Evolutionary conservation across 2,329 filamentous ascomycete species (phyloP).

Genomic region (Venturia pyrina): DNA sequence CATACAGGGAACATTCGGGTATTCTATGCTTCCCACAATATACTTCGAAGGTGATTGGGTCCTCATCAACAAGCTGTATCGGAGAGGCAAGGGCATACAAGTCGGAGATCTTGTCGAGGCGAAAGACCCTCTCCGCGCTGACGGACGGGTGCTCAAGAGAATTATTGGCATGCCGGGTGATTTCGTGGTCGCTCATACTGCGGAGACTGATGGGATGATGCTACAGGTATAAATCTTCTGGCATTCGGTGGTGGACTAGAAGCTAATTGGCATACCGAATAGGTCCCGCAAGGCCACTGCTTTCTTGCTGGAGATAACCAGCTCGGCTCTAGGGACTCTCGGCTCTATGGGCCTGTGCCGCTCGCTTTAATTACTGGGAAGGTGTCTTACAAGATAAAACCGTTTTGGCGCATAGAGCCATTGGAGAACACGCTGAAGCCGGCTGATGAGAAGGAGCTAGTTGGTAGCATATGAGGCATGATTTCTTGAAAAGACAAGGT

Average conservation of each 20-base stretch:
- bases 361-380: slow-evolving; percentile 78
- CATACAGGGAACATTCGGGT: not conserved
- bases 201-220: not conserved
- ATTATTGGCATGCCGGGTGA: slow-evolving; percentile 52
- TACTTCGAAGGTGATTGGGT: slow-evolving; percentile 52
- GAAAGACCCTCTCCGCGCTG: slow-evolving; percentile 27
- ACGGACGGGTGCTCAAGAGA: slow-evolving; percentile 46
- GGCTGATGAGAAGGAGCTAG: not conserved
- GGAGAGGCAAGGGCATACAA: slow-evolving; percentile 53
- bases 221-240: slow-evolving; percentile 36
- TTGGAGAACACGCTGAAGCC: not conserved
- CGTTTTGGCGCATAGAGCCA: not conserved
- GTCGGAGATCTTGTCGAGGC: slow-evolving; percentile 74
- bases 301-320: slow-evolving; percentile 88
- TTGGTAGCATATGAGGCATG: not conserved
- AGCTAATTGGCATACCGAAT: not conserved
- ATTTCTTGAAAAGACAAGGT: too few species aligned
- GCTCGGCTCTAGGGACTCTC: slow-evolving; percentile 72
- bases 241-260: not conserved
- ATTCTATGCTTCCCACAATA: slow-evolving; percentile 9
- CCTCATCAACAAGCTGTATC: slow-evolving; percentile 56
- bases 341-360: slow-evolving; percentile 76
- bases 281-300: slow-evolving; percentile 87
- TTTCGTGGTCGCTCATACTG: slow-evolving; percentile 45
- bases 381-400: slow-evolving; percentile 44